Evolutionary conservation across 441 rosid species (phyloP).

Genomic region (Croton laevigatus): DNA sequence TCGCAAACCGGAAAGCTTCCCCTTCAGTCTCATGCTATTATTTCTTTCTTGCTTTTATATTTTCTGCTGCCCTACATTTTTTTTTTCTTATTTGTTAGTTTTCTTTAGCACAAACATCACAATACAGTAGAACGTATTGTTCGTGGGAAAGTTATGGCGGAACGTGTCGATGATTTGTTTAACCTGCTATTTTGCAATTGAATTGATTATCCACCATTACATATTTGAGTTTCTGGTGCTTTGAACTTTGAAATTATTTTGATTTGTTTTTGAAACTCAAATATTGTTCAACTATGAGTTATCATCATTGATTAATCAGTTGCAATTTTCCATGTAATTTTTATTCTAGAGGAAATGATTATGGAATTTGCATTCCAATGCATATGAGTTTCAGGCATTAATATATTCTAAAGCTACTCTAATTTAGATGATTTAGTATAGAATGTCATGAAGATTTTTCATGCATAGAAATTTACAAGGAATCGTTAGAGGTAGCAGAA

Average conservation of each 20-base stretch:
- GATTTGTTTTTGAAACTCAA: too few species aligned
- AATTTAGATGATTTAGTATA: neutral
- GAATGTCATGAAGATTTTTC: neutral
- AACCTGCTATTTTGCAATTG: constrained; percentile 52
- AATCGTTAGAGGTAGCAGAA: too few species aligned
- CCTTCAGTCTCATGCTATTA: too few species aligned
- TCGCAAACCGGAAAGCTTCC: too few species aligned
- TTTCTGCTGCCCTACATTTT: too few species aligned
- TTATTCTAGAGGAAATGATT: neutral
- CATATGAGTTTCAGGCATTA: neutral
- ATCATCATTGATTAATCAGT: constrained; percentile 1
- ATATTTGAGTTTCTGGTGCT: neutral
- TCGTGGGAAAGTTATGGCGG: constrained; percentile 97
- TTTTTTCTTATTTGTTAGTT: too few species aligned
- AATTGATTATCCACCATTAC: neutral
- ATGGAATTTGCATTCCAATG: neutral
- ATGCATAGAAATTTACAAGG: too few species aligned
- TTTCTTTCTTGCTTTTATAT: too few species aligned
- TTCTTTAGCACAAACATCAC: too few species aligned
- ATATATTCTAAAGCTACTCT: neutral
- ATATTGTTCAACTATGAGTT: neutral
- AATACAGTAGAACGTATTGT: too few species aligned
- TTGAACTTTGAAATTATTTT: neutral
- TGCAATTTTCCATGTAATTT: neutral
- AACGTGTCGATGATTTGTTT: constrained; percentile 77